These are phyloP conservation scores for Aspergillus ostianus DNA, from an alignment of 495 filamentous ascomycete genomes.

Conservation along the genomic window DNA sequence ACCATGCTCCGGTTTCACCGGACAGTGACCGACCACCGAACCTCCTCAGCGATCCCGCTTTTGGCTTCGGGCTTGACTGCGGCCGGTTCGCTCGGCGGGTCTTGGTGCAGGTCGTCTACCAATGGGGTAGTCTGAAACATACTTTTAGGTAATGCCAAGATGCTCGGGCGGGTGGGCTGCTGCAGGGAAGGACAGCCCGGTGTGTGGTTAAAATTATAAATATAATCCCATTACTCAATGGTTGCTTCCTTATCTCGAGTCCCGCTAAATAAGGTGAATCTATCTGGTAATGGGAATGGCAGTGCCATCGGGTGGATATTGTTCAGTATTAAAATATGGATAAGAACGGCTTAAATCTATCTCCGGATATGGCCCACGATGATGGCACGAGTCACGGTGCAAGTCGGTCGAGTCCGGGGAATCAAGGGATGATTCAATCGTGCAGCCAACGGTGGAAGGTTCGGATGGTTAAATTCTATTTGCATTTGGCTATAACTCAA, in stretches of 20 bases:
- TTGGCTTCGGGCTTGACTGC: background rate
- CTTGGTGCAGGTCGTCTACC: no score
- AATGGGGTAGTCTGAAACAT: no score
- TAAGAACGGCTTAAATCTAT: no score
- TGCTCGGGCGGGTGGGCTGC: background rate
- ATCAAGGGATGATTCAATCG: background rate
- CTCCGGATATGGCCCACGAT: no score
- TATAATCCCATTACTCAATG: background rate
- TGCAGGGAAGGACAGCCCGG: no score
- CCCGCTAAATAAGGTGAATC: background rate
- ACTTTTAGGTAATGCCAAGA: background rate
- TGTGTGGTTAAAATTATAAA: no score
- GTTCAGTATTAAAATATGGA: no score
- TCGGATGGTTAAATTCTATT: background rate
- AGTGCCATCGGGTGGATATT: no score
- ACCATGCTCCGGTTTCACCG: background rate
- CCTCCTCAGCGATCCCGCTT: background rate
- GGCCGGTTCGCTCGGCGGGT: no score
- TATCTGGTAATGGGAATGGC: background rate
- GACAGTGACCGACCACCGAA: no score
- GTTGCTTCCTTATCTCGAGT: background rate
- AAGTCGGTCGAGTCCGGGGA: background rate
- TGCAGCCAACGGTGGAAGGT: no score
- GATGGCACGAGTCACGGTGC: no score
- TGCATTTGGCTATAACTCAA: background rate